These are phyloP conservation scores for Apiospora pterosperma DNA, from an alignment of 2,329 filamentous ascomycete species.

Conservation along the genomic window DNA sequence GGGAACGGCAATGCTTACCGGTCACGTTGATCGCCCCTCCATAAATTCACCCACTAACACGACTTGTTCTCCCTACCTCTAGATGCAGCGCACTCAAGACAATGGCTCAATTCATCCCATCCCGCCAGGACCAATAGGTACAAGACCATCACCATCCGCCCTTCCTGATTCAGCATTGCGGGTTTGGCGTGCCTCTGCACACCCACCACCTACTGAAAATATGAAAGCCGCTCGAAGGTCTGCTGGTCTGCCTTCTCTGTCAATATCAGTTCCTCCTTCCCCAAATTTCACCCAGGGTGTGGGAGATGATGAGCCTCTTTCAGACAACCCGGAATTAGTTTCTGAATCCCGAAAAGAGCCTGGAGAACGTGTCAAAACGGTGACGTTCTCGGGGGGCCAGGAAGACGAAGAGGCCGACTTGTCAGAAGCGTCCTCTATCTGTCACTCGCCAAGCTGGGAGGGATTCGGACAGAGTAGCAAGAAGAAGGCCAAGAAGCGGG, in stretches of 20 bases:
- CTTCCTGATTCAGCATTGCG: slow-evolving; percentile 23
- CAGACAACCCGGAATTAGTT: background rate
- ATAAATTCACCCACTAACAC: slow-evolving; percentile 9
- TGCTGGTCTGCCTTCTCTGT: slow-evolving; percentile 28
- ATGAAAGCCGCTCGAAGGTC: slow-evolving; percentile 29
- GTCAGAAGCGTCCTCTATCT: slow-evolving; percentile 49
- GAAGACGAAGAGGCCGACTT: slow-evolving; percentile 27
- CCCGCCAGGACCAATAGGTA: slow-evolving; percentile 25
- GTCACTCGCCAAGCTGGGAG: slow-evolving; percentile 62
- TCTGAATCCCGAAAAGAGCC: slow-evolving; percentile 15
- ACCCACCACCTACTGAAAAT: slow-evolving; percentile 30
- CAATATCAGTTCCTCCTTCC: slow-evolving; percentile 27
- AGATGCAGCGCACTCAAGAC: slow-evolving; percentile 36
- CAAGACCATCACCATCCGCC: slow-evolving; percentile 21
- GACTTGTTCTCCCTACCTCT: slow-evolving; percentile 11
- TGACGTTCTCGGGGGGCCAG: slow-evolving; percentile 35
- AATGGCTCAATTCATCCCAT: slow-evolving; percentile 21
- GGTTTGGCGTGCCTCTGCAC: slow-evolving; percentile 27
- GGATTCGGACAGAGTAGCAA: slow-evolving; percentile 51
- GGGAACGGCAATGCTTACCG: background rate
- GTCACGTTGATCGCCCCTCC: slow-evolving; percentile 15
- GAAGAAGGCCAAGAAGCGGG: slow-evolving; percentile 43
- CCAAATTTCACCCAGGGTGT: slow-evolving; percentile 15
- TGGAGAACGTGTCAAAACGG: slow-evolving; percentile 32
- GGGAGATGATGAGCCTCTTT: background rate